These are phyloP conservation scores for Scedosporium minutisporum DNA, from an alignment of 2,329 filamentous ascomycete species.

Conservation along the genomic window DNA sequence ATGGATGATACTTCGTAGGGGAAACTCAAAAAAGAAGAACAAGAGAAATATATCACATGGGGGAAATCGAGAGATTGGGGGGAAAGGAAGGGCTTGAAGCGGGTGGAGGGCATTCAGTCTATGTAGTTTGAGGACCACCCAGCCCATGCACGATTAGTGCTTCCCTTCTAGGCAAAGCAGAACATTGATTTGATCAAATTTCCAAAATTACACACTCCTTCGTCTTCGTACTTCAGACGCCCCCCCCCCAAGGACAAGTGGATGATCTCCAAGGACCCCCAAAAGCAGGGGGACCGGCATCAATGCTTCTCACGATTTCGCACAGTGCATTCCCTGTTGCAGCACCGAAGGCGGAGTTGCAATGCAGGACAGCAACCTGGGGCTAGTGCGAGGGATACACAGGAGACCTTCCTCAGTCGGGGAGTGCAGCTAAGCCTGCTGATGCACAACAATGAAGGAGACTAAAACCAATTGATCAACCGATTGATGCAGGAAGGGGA, in stretches of 20 bases:
- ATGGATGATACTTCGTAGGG: not conserved
- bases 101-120: not conserved
- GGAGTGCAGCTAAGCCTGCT: too few relatives aligned
- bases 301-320: not conserved
- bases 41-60: not conserved
- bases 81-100: not conserved
- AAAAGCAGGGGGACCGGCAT: not conserved
- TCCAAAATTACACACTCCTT: not conserved
- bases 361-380: not conserved
- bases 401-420: too few relatives aligned
- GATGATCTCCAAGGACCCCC: not conserved
- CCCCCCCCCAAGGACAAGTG: not conserved
- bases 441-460: too few relatives aligned
- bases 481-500: too few relatives aligned
- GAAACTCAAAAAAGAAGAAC: not conserved
- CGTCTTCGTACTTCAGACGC: not conserved
- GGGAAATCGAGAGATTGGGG: not conserved
- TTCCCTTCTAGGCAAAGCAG: not conserved
- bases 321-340: slow-evolving; percentile 3
- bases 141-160: not conserved
- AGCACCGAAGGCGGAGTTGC: slow-evolving; percentile 5
- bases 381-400: not conserved
- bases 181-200: too few relatives aligned
- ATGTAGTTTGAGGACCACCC: not conserved
- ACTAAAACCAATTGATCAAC: too few relatives aligned